These are phyloP conservation scores for Picochlorum sp. DNA, from an alignment of 139 green algal genomes.

Conservation along the genomic window DNA sequence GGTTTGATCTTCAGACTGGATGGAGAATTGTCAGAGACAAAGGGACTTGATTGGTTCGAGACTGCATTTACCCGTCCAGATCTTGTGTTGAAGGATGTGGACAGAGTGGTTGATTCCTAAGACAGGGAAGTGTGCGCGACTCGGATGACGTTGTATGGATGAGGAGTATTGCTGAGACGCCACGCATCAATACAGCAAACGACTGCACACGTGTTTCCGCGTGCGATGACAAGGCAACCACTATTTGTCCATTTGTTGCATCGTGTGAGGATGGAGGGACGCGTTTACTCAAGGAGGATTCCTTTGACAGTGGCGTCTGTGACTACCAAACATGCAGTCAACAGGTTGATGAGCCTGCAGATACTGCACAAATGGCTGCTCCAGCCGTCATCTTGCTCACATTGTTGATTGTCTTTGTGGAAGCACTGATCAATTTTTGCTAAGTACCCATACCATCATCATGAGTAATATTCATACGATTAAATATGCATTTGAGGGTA, in stretches of 20 bases:
- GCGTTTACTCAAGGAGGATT: constrained; percentile 17
- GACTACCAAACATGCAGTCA: constrained; percentile 12
- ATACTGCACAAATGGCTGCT: constrained; percentile 22
- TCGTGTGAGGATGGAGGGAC: constrained; percentile 12
- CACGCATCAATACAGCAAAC: constrained; percentile 2
- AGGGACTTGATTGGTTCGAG: constrained; percentile 62
- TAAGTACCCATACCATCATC: constrained; percentile 1
- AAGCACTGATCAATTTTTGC: constrained; percentile 29
- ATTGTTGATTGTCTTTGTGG: constrained; percentile 20
- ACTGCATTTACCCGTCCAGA: constrained; percentile 50
- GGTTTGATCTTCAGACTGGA: constrained; percentile 29
- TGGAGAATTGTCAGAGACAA: constrained; percentile 24
- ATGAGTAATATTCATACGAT: neutral
- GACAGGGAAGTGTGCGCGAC: neutral
- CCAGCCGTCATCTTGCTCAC: constrained; percentile 20
- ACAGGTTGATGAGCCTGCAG: neutral
- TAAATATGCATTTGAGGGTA: neutral
- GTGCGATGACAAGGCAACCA: constrained; percentile 10
- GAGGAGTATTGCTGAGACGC: constrained; percentile 23
- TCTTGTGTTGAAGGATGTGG: constrained; percentile 49
- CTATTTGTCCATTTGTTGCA: constrained; percentile 36
- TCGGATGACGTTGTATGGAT: constrained; percentile 28
- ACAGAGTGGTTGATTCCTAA: constrained; percentile 10
- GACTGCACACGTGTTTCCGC: constrained; percentile 11
- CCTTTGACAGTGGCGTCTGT: constrained; percentile 47